Percentiles rank a stretch among this genome's conserved stretches.
phyloP scores from a whole-genome alignment of 2,329 filamentous ascomycete species.

The Aspergillus texensis region DNA sequence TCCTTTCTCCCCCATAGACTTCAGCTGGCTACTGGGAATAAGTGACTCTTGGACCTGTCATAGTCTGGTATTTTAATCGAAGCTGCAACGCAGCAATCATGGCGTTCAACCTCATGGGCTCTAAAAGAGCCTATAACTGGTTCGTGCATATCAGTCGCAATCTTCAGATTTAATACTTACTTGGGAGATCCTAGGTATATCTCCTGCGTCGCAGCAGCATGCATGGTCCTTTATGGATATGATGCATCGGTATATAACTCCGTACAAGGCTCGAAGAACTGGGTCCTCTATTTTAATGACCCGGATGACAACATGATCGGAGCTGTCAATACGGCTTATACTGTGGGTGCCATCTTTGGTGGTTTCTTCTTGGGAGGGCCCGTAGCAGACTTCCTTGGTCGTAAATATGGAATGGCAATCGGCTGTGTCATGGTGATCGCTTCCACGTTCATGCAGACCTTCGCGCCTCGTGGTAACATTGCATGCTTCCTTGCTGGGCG shows the following conservation, averaged over 20 bases:
- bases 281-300: slow-evolving; percentile 64
- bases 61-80: neutral
- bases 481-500: slow-evolving; percentile 70
- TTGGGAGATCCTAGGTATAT: slow-evolving; percentile 56
- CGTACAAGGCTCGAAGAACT: slow-evolving; percentile 68
- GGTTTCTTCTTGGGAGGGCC: slow-evolving; percentile 72
- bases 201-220: slow-evolving; percentile 69
- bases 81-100: slow-evolving; percentile 20
- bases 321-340: slow-evolving; percentile 69
- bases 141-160: slow-evolving; percentile 12
- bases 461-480: slow-evolving; percentile 62
- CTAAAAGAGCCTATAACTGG: slow-evolving; percentile 38
- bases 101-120: slow-evolving; percentile 21
- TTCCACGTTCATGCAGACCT: slow-evolving; percentile 70
- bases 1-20: neutral
- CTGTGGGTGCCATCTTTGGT: slow-evolving; percentile 69
- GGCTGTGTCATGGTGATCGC: slow-evolving; percentile 68
- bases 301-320: slow-evolving; percentile 51
- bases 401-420: slow-evolving; percentile 65
- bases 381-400: slow-evolving; percentile 62
- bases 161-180: neutral
- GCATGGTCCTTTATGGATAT: slow-evolving; percentile 76
- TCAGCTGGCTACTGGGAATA: neutral
- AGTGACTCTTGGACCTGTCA: no score
- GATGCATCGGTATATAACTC: slow-evolving; percentile 76